Conservation (phyloP, 164 flowering plant species). For the Umbilicus rupestris region DNA sequence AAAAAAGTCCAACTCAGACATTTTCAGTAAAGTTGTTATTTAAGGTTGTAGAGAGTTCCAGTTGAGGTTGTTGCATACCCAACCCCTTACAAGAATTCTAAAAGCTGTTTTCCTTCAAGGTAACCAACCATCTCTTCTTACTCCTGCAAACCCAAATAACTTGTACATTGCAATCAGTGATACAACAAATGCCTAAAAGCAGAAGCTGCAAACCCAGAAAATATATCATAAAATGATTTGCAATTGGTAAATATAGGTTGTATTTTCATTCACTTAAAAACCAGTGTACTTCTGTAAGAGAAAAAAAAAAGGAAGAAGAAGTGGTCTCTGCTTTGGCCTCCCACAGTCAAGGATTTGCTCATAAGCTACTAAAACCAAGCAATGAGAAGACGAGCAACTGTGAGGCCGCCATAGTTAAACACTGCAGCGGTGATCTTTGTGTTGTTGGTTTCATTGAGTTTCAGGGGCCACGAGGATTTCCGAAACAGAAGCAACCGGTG, state of each 20-base stretch:
- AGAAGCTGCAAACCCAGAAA: neutral
- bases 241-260: neutral
- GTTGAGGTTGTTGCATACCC: too few relatives aligned
- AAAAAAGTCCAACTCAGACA: neutral
- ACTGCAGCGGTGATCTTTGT: neutral
- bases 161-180: too few relatives aligned
- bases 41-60: too few relatives aligned
- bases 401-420: neutral
- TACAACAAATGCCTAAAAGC: neutral
- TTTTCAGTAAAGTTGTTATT: neutral
- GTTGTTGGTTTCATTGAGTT: neutral
- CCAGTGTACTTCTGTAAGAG: neutral
- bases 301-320: neutral
- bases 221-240: too few relatives aligned
- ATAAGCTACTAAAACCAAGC: slow-evolving; percentile 3
- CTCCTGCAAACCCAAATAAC: neutral
- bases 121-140: neutral
- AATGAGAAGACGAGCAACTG: slow-evolving; percentile 5
- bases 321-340: neutral
- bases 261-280: neutral
- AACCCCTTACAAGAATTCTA: neutral
- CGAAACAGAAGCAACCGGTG: neutral
- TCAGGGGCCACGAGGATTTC: neutral
- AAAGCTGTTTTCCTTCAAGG: neutral
- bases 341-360: neutral